Conservation (phyloP, 2,329 filamentous ascomycete genomes). For the Knufia fluminis region DNA sequence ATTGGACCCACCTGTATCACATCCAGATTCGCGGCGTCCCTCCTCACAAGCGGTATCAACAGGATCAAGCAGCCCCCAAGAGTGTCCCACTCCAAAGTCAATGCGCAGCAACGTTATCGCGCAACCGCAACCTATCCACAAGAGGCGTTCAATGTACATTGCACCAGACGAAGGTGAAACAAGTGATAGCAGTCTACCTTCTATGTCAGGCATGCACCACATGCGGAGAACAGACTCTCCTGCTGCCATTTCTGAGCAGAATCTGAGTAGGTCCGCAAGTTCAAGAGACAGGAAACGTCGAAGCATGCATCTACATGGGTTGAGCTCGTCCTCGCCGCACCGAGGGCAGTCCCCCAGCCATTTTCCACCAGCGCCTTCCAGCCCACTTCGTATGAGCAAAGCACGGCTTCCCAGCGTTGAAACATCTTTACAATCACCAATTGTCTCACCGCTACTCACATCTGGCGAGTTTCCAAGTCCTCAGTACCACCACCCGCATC, state of each 20-base stretch:
- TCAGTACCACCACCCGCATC: conserved; percentile 50
- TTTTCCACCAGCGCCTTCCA: conserved; percentile 64
- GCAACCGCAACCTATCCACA: conserved; percentile 51
- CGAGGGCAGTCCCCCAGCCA: conserved; percentile 85
- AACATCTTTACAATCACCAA: conserved; percentile 53
- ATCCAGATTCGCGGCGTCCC: conserved; percentile 38
- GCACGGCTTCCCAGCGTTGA: conserved; percentile 56
- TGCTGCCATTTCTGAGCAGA: conserved; percentile 62
- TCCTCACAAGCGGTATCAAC: conserved; percentile 66
- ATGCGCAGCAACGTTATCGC: conserved; percentile 55
- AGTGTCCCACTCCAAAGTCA: conserved; percentile 84
- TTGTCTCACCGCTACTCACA: conserved; percentile 79
- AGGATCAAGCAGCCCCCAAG: conserved; percentile 78
- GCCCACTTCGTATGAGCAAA: conserved; percentile 76
- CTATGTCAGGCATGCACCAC: conserved; percentile 63
- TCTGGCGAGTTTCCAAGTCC: conserved; percentile 59
- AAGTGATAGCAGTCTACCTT: conserved; percentile 81
- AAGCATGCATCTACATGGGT: conserved; percentile 72
- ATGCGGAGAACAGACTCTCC: conserved; percentile 77
- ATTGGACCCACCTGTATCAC: conserved; percentile 39
- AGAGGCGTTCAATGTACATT: conserved; percentile 67
- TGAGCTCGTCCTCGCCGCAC: conserved; percentile 58
- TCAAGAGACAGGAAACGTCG: conserved; percentile 75
- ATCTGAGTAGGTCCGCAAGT: conserved; percentile 65
- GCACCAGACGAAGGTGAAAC: conserved; percentile 73